Evolutionary conservation across 306 rosid species (phyloP), one percentile per base, ranked within the genome.

Genomic region (Prunus campanulata): DNA sequence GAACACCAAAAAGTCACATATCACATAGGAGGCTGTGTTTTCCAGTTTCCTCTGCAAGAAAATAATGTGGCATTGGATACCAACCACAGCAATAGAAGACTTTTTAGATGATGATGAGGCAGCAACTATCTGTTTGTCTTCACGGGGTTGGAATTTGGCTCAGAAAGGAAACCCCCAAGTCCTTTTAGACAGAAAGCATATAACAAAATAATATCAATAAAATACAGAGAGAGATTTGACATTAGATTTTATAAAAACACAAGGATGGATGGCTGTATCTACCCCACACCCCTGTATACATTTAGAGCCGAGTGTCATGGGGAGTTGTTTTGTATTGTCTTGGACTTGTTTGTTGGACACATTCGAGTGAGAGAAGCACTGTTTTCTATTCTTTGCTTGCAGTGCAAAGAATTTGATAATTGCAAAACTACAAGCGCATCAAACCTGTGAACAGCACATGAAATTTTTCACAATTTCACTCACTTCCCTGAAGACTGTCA

Each of bases 291-390:
- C 75, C 74, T 50, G 61, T 57, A 52, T 7, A 25, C 24, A 39
- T 51, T 19, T 68, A 24, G 66, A 78, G 80, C 32, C 65, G 81
- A 68, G 73, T 80, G 87, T 90, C 87, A 84, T 84, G 74, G 85
- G 78, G 70, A 47, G 78, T 90, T 90, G 96, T 91, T 87, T 90
- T 83, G 79, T 90, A 87, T 81, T 81, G 77, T 62, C 77, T 90
- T 90, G 97, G 97, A 85, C 84, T 89, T 80, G 91, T 85, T 78
- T 59, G 85, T 88, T 92, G 93, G 91, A 89, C 86, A 29, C 60
- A 77, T 78, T 70, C 35, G 82, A 68, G 19, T 27, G 74, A 77
- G 78, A 77, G 42, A 69, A 72, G 62, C 84, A 85, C 91, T 83
- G 68, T 90, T 87, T 78, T 76, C 87, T 76, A 82, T 86, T 92